Percentiles rank a stretch among this genome's conserved stretches.
phyloP scores from a whole-genome alignment of 148 eudicot species.

The Camellia japonica region DNA sequence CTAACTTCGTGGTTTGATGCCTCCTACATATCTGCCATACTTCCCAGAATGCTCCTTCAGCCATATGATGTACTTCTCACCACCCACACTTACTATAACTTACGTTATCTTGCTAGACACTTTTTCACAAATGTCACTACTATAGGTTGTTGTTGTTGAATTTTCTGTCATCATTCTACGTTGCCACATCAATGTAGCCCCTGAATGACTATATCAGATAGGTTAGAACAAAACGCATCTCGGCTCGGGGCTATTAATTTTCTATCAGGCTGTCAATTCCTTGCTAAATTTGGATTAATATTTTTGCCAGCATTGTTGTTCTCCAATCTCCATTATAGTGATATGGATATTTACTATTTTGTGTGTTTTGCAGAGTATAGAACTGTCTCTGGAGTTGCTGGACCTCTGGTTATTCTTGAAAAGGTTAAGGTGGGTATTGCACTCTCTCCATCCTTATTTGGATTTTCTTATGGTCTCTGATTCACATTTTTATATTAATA shows the following conservation, averaged over 20 bases:
- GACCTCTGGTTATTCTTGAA: constrained; percentile 78
- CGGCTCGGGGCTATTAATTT: background rate
- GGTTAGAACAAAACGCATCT: background rate
- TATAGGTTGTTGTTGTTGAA: background rate
- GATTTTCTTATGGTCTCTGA: background rate
- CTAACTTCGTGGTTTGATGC: no score
- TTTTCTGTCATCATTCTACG: background rate
- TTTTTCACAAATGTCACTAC: no score
- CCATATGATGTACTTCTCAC: no score
- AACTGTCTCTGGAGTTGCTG: constrained; percentile 87
- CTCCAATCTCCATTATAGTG: background rate
- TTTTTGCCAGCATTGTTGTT: background rate
- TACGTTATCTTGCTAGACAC: no score
- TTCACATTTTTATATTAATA: background rate
- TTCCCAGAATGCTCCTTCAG: no score
- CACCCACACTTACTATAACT: no score
- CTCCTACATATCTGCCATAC: no score
- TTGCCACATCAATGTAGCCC: no score
- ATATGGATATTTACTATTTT: background rate
- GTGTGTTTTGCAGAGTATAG: constrained; percentile 50
- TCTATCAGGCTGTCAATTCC: background rate
- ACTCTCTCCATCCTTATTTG: constrained; percentile 4
- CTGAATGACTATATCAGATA: background rate
- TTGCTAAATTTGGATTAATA: no score
- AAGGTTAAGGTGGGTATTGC: constrained; percentile 75